Evolutionary conservation across 2,329 filamentous ascomycete species (phyloP).

Genomic region (Fusarium citri): DNA sequence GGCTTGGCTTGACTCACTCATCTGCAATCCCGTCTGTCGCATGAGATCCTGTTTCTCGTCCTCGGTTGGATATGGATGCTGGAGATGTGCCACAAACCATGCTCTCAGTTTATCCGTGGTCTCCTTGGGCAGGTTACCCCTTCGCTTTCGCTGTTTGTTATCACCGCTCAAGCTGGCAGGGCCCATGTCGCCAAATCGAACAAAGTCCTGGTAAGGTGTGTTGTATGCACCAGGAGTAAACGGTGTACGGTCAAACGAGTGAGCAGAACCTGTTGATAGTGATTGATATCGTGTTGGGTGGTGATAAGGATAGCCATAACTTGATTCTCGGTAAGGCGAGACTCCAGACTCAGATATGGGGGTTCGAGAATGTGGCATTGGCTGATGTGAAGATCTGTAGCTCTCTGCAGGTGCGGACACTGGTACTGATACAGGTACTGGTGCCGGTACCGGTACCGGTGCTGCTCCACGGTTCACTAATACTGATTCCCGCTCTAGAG

Average conservation of each 20-base stretch:
- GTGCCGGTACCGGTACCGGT: conserved; percentile 48
- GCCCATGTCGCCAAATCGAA: conserved; percentile 57
- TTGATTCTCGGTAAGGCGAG: conserved; percentile 49
- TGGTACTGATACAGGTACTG: conserved; percentile 46
- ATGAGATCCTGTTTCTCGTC: conserved; percentile 88
- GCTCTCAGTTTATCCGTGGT: conserved; percentile 83
- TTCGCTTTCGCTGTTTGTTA: conserved; percentile 69
- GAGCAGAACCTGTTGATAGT: conserved; percentile 58
- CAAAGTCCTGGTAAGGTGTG: conserved; percentile 57
- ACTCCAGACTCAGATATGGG: conserved; percentile 49
- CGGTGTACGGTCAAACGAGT: conserved; percentile 57
- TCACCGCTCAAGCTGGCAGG: conserved; percentile 55
- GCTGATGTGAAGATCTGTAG: conserved; percentile 48
- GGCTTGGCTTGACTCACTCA: conserved; percentile 68
- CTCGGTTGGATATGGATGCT: conserved; percentile 87
- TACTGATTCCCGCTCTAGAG: conserved; percentile 52
- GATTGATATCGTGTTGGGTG: conserved; percentile 60
- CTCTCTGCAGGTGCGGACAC: conserved; percentile 52
- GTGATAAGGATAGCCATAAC: conserved; percentile 56
- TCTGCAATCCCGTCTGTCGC: conserved; percentile 78
- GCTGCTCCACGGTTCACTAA: conserved; percentile 50
- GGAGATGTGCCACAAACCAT: conserved; percentile 83
- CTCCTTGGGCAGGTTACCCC: conserved; percentile 91
- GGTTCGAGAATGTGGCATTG: conserved; percentile 42
- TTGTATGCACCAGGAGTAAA: conserved; percentile 58